Base-by-base conservation (phyloP, 73 alveolate species). In the Paramecium primaurelia region DNA sequence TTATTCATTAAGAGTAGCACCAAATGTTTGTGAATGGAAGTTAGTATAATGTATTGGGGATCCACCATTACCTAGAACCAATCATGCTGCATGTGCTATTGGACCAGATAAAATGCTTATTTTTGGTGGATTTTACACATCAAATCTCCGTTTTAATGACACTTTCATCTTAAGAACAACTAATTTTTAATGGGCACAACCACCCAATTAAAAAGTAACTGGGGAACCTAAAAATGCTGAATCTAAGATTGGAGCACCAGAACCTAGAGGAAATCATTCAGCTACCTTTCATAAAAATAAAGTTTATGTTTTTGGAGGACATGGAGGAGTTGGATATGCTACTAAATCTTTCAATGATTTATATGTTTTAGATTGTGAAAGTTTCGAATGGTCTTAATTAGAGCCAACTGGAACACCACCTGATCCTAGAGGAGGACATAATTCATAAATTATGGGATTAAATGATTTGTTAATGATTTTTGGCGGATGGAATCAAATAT, bases 341-440 rank as follows among this genome's bases (percentile, higher is more conserved):
- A 97, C 98, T 87, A 95, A 93, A 44, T 97, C 99, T 26, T 98
- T 98, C 93, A 97, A 98, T 94, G 99, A 98, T 92, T 86, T 98
- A 51, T 95, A 96, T 96, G 95, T 96, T 18, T 96, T 98, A 73
- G 99, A 97, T 87, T 94, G 97, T 32, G 98, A 96, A 30, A 95
- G 96, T 58, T 93, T 93, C 59, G 95, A 96, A 89, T 98, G 99
- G 99, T 93, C 94, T 49, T 93, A 92, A 93, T 87, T 97, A 59
- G 98, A 92, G 69, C 96, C 96, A 40, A 93, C 85, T 77, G 96
- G 97, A 49, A 95, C 96, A 42, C 95, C 97, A 84, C 99, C 99
- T 32, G 99, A 97, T 68, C 98, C 99, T 40, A 97, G 99, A 97
- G 98, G 98, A 71, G 99, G 99, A 44, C 99, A 98, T 93, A 94